Base-by-base conservation (phyloP, 495 filamentous ascomycete genomes). In the Aspergillus asperescens region DNA sequence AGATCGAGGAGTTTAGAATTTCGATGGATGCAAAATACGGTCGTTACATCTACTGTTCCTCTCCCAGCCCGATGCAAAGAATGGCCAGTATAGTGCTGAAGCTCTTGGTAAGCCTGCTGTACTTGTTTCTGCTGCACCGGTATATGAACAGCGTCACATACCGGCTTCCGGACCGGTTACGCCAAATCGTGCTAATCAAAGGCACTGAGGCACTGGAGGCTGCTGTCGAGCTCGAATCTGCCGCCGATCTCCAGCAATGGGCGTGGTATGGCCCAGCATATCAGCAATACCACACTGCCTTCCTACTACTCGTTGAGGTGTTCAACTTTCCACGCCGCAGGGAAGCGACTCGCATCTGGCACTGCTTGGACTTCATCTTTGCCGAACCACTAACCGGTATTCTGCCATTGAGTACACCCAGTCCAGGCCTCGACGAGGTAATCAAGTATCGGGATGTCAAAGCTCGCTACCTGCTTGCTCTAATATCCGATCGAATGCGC, bases 201-300 rank as follows among this genome's bases (percentile, higher is more conserved):
- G 66, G 69, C 8, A 55, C 62, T 5, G 58, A 69, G 28, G 58
- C 56, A 2, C 48, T 70, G 42, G 67, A 70, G 34, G 56, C 53
- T 32, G 67, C 59, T 0, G 63, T 69, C 15, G 52, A 58, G 32
- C 50, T 72, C 8, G 69, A 67, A 42, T 63, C 66, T 10, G 69
- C 52, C 0, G 23, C 31, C 3, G 38, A 51, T 0, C 25, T 51
- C 0, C 19, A 22, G 5, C 24, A n/a, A n/a, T 51, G 38, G 48
- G 25, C 48, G 8, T 51, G 48, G 48, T 51, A 51, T 12, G 32
- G 24, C 7, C 16, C 25, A 1, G 39, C 48, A 9, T 51, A 43
- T 20, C 48, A 51, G 1, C 48, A 51, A 22, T 51, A 51, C 25
- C 48, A 51, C 3, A 42, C 25, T 15, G 38, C 48, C 3, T 43